phyloP scores from a whole-genome alignment of 257 asterid genomes.

The Phtheirospermum japonicum region DNA sequence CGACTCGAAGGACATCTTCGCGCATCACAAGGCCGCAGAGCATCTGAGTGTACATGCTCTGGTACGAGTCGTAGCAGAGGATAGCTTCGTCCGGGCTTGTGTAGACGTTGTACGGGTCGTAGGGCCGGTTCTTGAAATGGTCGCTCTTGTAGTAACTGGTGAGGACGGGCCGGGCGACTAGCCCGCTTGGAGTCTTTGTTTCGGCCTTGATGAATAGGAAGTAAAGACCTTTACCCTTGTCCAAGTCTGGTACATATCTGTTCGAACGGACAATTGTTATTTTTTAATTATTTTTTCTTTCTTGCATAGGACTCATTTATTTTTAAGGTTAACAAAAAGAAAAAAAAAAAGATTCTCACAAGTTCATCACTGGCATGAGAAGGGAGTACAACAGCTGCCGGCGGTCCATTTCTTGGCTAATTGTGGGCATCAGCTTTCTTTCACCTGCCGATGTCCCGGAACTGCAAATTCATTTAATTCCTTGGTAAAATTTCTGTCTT shows the following conservation, averaged over 20 bases:
- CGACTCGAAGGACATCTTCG: conserved; percentile 37
- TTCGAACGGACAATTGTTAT: neutral
- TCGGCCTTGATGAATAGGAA: conserved; percentile 41
- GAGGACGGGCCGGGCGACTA: conserved; percentile 42
- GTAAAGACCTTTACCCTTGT: conserved; percentile 46
- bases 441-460: conserved; percentile 88
- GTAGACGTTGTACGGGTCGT: conserved; percentile 38
- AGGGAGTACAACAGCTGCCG: conserved; percentile 57
- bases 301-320: no score
- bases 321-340: no score
- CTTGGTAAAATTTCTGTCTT: no score
- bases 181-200: conserved; percentile 40
- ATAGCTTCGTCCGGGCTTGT: conserved; percentile 48
- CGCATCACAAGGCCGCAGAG: conserved; percentile 44
- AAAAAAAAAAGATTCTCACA: conserved; percentile 39
- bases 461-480: conserved; percentile 34
- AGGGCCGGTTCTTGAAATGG: conserved; percentile 31
- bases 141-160: conserved; percentile 35
- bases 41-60: conserved; percentile 49
- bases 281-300: no score
- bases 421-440: conserved; percentile 77
- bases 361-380: conserved; percentile 82
- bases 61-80: conserved; percentile 43
- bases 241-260: conserved; percentile 37
- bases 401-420: conserved; percentile 64